Percentiles rank a stretch among this genome's conserved stretches.
Evolutionary conservation across 202 grass and related monocot genomes (phyloP).

Genomic region (Setaria viridis): DNA sequence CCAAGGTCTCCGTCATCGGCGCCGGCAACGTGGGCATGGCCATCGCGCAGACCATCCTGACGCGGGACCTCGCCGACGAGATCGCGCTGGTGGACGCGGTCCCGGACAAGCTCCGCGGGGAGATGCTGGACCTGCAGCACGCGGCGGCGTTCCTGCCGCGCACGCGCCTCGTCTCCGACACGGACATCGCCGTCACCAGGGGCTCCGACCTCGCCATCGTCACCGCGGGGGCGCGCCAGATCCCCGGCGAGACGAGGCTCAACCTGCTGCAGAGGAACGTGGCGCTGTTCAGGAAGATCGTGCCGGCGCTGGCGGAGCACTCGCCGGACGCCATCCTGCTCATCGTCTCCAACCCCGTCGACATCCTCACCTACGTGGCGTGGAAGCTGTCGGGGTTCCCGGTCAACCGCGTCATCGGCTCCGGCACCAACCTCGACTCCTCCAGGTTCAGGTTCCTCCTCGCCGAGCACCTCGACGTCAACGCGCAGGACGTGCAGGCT

Average conservation of each 20-base stretch:
- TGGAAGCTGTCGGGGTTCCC: constrained; percentile 96
- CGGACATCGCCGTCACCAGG: constrained; percentile 52
- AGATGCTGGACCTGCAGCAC: constrained; percentile 98
- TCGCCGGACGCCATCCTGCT: constrained; percentile 77
- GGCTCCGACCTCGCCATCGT: constrained; percentile 76
- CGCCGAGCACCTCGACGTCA: constrained; percentile 79
- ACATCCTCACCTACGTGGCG: constrained; percentile 78
- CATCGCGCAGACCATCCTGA: constrained; percentile 88
- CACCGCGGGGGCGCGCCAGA: constrained; percentile 72
- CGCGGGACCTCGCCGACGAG: constrained; percentile 75
- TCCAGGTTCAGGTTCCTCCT: constrained; percentile 75
- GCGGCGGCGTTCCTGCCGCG: constrained; percentile 82
- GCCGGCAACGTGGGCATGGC: constrained; percentile 91
- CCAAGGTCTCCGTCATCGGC: constrained; percentile 76
- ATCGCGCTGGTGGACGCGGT: constrained; percentile 68
- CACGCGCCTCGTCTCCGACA: constrained; percentile 55
- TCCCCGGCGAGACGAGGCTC: constrained; percentile 62
- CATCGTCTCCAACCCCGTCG: constrained; percentile 86
- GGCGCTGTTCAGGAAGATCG: constrained; percentile 61
- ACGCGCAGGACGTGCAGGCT: constrained; percentile 80
- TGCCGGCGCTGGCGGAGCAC: constrained; percentile 65
- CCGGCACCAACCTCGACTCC: constrained; percentile 85
- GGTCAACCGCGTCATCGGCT: constrained; percentile 70
- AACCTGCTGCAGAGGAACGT: constrained; percentile 79
- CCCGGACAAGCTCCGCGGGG: constrained; percentile 71